Base-by-base conservation (phyloP, 2,329 filamentous ascomycete genomes). In the Fusarium sp. region DNA sequence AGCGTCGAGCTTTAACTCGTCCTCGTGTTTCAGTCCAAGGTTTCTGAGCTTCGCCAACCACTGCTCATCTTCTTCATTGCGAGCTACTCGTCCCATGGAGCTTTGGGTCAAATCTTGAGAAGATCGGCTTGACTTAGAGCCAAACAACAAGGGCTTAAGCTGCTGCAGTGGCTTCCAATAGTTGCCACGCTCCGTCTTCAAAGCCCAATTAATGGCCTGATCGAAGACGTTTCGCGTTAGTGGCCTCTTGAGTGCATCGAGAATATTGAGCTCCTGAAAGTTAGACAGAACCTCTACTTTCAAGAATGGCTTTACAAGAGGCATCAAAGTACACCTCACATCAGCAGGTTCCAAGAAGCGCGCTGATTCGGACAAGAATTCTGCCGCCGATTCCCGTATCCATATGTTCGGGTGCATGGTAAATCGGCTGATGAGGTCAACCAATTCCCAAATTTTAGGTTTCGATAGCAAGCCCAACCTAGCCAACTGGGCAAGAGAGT, bases 371-470 rank as follows among this genome's bases (percentile, higher is more conserved):
- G 93, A 89, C 40, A 98, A 84, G 72, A 98, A 97, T 69, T 95
- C 90, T 10, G 92, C 88, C 5, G 95, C 91, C 12, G 95, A 93
- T 81, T 98, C 95, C 40, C 95, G 89, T 56, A 99, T 94, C 95
- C 96, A 99, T 11, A 93, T 84, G 73, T 97, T 98, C 0, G 96
- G 96, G 77, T 99, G 96, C 84, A 97, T 91, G 15, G 94, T 91
- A 75, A 98, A 97, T 6, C 94, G 89, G 9, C 88, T 91, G 16
- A 95, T 88, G 41, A 95, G 90, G 66, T 97, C 91, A 24, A 97
- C 89, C 41, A 99, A 84, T 77, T 98, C 94, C 91, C 94, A 97
- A 2, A 90, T 91, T 64, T 93, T 95, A 8, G 90, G 86, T 74
- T 94, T 88, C 54, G 97, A 95, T 48, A 99, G 88, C 1, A 99